A percentile compares a stretch with the other conserved stretches of the same genome.
Conservation (phyloP, 177 flowering plant species). For the Tripterygium wilfordii region DNA sequence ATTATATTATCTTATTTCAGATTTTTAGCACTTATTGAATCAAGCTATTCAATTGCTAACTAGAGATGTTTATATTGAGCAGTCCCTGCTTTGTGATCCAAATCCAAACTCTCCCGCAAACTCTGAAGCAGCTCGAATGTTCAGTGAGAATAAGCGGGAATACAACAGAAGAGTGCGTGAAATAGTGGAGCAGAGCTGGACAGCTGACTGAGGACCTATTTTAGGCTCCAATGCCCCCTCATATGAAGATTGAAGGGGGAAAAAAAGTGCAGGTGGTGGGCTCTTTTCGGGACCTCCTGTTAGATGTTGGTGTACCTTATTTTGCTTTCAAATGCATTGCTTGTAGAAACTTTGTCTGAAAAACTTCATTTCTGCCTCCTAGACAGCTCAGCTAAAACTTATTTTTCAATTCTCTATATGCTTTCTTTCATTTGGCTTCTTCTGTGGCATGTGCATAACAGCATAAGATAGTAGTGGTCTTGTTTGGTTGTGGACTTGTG, state of each 20-base stretch:
- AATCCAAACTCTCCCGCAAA: slow-evolving; percentile 84
- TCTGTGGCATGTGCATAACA: too few species aligned
- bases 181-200: slow-evolving; percentile 85
- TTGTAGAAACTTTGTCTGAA: slow-evolving; percentile 1
- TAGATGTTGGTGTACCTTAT: background rate
- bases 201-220: slow-evolving; percentile 38
- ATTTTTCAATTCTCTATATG: slow-evolving; percentile 1
- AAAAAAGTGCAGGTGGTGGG: background rate
- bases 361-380: slow-evolving; percentile 3
- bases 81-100: slow-evolving; percentile 79
- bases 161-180: slow-evolving; percentile 74
- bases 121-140: slow-evolving; percentile 79
- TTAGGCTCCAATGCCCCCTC: background rate
- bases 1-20: background rate
- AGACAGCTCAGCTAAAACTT: slow-evolving; percentile 4
- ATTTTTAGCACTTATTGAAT: background rate
- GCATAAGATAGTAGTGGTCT: too few species aligned
- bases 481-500: too few species aligned
- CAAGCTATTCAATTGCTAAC: background rate
- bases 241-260: too few species aligned
- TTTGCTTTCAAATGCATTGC: slow-evolving; percentile 5
- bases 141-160: slow-evolving; percentile 67
- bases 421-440: background rate
- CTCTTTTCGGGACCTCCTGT: background rate
- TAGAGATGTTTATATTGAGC: slow-evolving; percentile 5